phyloP scores from a whole-genome alignment of 2,329 filamentous ascomycete genomes.

The Botrytis hyacinthi region DNA sequence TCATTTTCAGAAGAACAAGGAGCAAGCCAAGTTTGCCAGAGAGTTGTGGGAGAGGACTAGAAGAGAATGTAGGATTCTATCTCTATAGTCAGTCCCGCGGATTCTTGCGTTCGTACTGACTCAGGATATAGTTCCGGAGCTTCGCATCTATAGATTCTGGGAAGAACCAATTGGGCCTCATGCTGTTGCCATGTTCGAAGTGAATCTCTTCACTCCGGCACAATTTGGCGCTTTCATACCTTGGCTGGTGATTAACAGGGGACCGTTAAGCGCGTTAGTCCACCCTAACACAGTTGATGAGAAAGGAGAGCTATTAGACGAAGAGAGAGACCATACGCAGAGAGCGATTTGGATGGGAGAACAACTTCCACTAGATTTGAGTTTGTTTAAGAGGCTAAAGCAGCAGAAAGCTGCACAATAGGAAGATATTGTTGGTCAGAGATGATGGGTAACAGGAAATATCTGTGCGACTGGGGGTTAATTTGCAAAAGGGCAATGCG shows the following conservation, averaged over 20 bases:
- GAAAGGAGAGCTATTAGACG: slow-evolving; percentile 40
- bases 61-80: slow-evolving; percentile 63
- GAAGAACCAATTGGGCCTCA: slow-evolving; percentile 79
- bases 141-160: slow-evolving; percentile 77
- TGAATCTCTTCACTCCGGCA: slow-evolving; percentile 79
- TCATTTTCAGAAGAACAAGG: slow-evolving; percentile 63
- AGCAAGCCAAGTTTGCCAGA: slow-evolving; percentile 64
- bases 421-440: background rate
- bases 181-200: slow-evolving; percentile 85
- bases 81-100: slow-evolving; percentile 7
- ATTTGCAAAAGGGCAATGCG: background rate
- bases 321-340: slow-evolving; percentile 48
- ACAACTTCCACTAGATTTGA: slow-evolving; percentile 58
- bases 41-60: slow-evolving; percentile 77
- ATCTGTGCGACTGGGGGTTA: background rate
- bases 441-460: background rate
- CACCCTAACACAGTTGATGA: slow-evolving; percentile 77
- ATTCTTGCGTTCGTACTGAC: background rate
- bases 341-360: slow-evolving; percentile 74
- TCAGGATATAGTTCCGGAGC: slow-evolving; percentile 65
- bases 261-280: slow-evolving; percentile 73
- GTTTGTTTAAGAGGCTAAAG: slow-evolving; percentile 44
- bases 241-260: slow-evolving; percentile 80
- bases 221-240: slow-evolving; percentile 88
- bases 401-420: slow-evolving; percentile 9